Base-by-base conservation (phyloP, 345 rosid genomes). In the Raphanus sativus region DNA sequence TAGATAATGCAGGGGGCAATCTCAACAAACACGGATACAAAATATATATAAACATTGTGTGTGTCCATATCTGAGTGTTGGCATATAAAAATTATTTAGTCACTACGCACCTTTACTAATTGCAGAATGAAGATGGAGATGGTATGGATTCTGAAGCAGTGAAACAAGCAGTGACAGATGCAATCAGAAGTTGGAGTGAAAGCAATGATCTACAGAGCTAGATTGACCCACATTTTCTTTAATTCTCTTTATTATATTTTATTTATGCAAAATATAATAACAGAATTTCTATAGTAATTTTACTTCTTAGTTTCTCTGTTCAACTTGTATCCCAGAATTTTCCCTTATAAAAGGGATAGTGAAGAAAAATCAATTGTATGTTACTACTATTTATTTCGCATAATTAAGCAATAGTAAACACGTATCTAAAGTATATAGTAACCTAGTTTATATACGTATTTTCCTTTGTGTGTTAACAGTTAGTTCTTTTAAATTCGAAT, bases 141-240 rank as follows among this genome's bases (percentile, higher is more conserved):
- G 73, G 55, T 50, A 79, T 89, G 67, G 91, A 88, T 73, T 89
- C 87, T 76, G 86, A 88, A 71, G 87, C 83, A 76, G 91, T 93
- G 83, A 84, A 90, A 81, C 88, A 86, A 71, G 91, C 91, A 68
- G 90, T 91, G 62, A 71, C 86, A 65, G 87, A 85, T 62, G 92
- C 95, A 36, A 85, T 91, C 48, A 80, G 81, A 79, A 88, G 78
- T 66, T 91, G 95, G 95, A 83, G 82, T 69, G 79, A 72, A 70
- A 69, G 25, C 71, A 70, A 65, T 63, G 76, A 80, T 78, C 62
- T 40, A 71, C 81, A 66, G 67, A 65, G 21, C 77, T 78, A 78
- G 81, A 78, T 66, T 78, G 77, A 58, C 63, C 68, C 81, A 45
- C 62, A 28, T 58, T 62, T 52, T 62, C 12, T 38, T 38, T 40